These are phyloP conservation scores for Wolfiporia cocos DNA, from an alignment of 1,284 basidiomycete species.

Conservation along the genomic window DNA sequence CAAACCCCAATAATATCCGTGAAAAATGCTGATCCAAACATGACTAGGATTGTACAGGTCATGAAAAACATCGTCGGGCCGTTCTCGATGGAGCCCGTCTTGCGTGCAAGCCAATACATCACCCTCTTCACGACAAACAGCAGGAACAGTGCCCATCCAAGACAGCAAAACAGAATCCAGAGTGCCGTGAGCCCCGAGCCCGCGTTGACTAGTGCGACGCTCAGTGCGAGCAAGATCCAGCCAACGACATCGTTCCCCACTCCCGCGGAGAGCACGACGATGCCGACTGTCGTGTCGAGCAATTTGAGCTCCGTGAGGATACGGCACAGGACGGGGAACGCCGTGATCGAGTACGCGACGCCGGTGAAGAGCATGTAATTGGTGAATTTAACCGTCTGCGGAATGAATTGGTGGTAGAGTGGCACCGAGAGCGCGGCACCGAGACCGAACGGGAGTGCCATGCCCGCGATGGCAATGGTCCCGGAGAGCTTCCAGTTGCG, in stretches of 20 bases:
- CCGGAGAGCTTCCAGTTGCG: conserved; percentile 66
- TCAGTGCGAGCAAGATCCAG: conserved; percentile 75
- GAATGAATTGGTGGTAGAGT: conserved; percentile 79
- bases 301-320: conserved; percentile 80
- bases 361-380: conserved; percentile 95
- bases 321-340: conserved; percentile 91
- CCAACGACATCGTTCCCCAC: conserved; percentile 88
- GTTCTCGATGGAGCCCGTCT: conserved; percentile 76
- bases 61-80: conserved; percentile 66
- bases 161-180: conserved; percentile 75
- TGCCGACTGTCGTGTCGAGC: conserved; percentile 89
- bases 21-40: conserved; percentile 63
- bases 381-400: conserved; percentile 57
- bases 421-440: conserved; percentile 81
- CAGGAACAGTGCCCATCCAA: conserved; percentile 80
- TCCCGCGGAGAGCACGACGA: conserved; percentile 89
- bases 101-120: conserved; percentile 68
- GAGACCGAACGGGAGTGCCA: conserved; percentile 43
- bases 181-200: conserved; percentile 69
- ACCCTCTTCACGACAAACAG: conserved; percentile 65
- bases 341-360: conserved; percentile 90
- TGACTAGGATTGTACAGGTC: conserved; percentile 54
- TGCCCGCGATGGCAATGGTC: conserved; percentile 42
- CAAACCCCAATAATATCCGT: conserved; percentile 77
- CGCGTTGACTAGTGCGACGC: conserved; percentile 87